Percentiles rank a stretch among this genome's conserved stretches.
phyloP scores from a whole-genome alignment of 2,329 filamentous ascomycete genomes.

The Blastomyces parvus region DNA sequence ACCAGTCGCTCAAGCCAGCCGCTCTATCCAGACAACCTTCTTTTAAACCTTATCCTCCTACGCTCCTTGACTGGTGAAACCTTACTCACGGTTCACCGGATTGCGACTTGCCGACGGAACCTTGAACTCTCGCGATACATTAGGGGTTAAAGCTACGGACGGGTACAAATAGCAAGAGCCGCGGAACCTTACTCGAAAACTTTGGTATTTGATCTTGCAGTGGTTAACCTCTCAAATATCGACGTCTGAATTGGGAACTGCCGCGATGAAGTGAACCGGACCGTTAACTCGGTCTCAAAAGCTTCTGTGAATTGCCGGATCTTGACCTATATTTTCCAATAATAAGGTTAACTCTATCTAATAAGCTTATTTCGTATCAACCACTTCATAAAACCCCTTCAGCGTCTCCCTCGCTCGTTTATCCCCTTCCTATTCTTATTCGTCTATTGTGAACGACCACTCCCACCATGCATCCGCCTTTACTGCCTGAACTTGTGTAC shows the following conservation, averaged over 20 bases:
- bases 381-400: not conserved
- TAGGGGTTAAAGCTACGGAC: not conserved
- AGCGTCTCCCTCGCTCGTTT: not conserved
- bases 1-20: not conserved
- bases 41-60: not conserved
- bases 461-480: conserved; percentile 49
- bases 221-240: not conserved
- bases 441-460: not conserved
- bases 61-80: not conserved
- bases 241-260: not conserved
- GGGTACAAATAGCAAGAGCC: not conserved
- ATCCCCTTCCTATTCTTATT: not conserved
- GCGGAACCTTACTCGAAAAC: not conserved
- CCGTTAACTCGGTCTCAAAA: not conserved
- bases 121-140: not conserved
- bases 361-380: not conserved
- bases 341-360: not conserved
- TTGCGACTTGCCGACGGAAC: too few species aligned
- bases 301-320: conserved; percentile 1
- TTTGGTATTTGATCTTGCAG: not conserved
- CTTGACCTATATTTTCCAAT: not conserved
- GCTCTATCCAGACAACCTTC: not conserved
- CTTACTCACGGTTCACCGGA: not conserved
- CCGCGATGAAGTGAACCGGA: not conserved
- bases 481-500: conserved; percentile 51